Percentiles rank a stretch among this genome's conserved stretches.
Conservation (phyloP, 805 yeast species). For the Cyberlindnera xylosilytica region DNA sequence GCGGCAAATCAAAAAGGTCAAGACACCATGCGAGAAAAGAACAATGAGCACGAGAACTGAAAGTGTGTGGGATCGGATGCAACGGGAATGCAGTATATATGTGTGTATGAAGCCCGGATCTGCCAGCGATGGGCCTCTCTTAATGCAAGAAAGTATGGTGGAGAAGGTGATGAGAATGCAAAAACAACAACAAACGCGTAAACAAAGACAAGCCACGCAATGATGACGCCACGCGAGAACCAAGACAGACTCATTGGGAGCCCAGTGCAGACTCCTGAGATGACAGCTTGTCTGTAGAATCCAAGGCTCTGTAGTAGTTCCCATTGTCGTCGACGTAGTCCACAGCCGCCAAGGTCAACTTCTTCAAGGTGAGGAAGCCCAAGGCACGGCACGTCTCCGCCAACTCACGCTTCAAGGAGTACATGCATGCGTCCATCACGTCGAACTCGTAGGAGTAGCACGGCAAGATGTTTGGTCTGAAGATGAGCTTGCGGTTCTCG, state of each 20-base stretch:
- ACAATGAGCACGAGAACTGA: too few relatives aligned
- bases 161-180: not conserved
- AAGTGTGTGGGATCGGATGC: too few relatives aligned
- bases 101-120: too few relatives aligned
- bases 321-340: slow-evolving; percentile 30
- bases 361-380: slow-evolving; percentile 29
- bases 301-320: slow-evolving; percentile 15
- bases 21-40: too few relatives aligned
- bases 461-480: slow-evolving; percentile 25
- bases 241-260: too few relatives aligned
- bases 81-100: too few relatives aligned
- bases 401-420: slow-evolving; percentile 13
- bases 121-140: too few relatives aligned
- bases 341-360: slow-evolving; percentile 29
- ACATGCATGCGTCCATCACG: slow-evolving; percentile 12
- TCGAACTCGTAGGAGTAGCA: slow-evolving; percentile 25
- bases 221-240: too few relatives aligned
- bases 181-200: too few relatives aligned
- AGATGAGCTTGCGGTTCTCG: slow-evolving; percentile 18
- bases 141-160: not conserved
- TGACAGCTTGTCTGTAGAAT: slow-evolving; percentile 3
- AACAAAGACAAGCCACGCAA: too few relatives aligned
- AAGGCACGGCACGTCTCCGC: slow-evolving; percentile 7
- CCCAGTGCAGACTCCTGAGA: not conserved
- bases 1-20: too few relatives aligned